Conservation (phyloP, 164 flowering plant species). For the Magnolia kwangsiensis region DNA sequence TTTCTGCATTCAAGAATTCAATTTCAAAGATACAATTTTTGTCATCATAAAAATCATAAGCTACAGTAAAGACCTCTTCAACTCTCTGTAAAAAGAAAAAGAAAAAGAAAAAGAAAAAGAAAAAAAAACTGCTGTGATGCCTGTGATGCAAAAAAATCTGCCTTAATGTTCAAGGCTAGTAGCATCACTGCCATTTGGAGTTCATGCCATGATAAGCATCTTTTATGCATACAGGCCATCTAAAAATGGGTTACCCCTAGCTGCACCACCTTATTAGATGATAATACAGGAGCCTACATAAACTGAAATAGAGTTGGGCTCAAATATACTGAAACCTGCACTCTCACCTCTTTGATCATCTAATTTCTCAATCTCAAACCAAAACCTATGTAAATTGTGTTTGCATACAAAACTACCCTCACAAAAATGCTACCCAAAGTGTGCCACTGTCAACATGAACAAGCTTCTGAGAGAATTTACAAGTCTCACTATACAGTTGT, state of each 20-base stretch:
- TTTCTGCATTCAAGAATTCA: too few species aligned
- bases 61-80: too few species aligned
- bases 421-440: too few species aligned
- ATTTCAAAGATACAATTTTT: too few species aligned
- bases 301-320: conserved; percentile 5
- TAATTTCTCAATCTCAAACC: conserved; percentile 3
- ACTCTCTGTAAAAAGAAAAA: too few species aligned
- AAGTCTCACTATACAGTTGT: neutral
- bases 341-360: neutral
- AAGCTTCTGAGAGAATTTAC: too few species aligned
- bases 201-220: neutral
- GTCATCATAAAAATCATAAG: too few species aligned
- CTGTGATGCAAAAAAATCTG: too few species aligned
- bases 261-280: conserved; percentile 4
- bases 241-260: neutral
- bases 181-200: neutral
- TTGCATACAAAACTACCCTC: neutral
- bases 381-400: neutral
- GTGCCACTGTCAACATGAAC: too few species aligned
- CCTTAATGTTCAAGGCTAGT: too few species aligned
- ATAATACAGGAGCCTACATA: neutral
- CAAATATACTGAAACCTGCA: neutral
- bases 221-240: neutral
- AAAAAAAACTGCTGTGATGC: too few species aligned
- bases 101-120: too few species aligned